Evolutionary conservation across 805 yeast species (phyloP).

Genomic region (Yamadazyma olivae): DNA sequence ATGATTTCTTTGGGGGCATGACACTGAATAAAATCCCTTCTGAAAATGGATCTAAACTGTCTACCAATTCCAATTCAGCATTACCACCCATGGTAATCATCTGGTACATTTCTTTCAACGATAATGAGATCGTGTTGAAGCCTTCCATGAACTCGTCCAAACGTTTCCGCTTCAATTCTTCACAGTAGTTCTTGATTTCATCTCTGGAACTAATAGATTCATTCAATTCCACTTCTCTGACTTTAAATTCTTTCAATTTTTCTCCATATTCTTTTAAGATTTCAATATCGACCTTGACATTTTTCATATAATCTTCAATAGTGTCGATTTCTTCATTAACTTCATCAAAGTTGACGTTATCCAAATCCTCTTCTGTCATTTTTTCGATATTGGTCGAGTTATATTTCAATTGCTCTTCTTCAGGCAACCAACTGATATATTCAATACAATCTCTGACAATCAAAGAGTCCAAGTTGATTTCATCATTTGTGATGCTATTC

Average conservation of each 20-base stretch:
- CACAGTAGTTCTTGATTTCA: constrained; percentile 54
- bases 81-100: constrained; percentile 99
- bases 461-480: constrained; percentile 40
- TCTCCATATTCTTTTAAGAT: constrained; percentile 72
- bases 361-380: constrained; percentile 50
- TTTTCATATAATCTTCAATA: constrained; percentile 53
- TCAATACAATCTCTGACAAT: constrained; percentile 54
- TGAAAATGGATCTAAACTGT: constrained; percentile 94
- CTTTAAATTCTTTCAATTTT: constrained; percentile 60
- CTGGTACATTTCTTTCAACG: constrained; percentile 94
- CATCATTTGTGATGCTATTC: constrained; percentile 31
- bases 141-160: constrained; percentile 93
- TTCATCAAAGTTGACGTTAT: constrained; percentile 42
- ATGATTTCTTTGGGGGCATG: constrained; percentile 98
- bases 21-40: constrained; percentile 96
- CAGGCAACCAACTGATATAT: constrained; percentile 49
- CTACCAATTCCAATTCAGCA: constrained; percentile 94
- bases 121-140: constrained; percentile 77
- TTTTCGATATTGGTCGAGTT: constrained; percentile 38
- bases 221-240: constrained; percentile 65
- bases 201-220: constrained; percentile 68
- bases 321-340: constrained; percentile 51
- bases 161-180: constrained; percentile 68
- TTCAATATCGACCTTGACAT: constrained; percentile 65
- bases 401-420: constrained; percentile 33